Conservation (phyloP, 768 basidiomycete genomes). For the Auricularia cornea region DNA sequence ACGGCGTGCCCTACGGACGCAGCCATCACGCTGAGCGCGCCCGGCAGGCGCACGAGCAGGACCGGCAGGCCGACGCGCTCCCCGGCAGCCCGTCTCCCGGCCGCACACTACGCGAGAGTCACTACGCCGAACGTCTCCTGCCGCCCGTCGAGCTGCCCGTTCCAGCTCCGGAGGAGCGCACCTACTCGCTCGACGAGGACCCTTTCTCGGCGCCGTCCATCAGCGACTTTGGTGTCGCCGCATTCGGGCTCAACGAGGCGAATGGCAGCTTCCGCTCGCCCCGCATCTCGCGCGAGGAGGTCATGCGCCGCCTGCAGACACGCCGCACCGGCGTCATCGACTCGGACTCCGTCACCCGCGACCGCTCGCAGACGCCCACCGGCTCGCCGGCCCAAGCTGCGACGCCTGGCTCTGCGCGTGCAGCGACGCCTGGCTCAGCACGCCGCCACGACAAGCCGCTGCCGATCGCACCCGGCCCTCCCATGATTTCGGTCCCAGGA, state of each 20-base stretch:
- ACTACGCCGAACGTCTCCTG: neutral
- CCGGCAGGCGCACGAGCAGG: neutral
- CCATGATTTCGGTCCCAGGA: neutral
- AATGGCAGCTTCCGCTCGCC: conserved; percentile 3
- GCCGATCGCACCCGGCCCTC: neutral
- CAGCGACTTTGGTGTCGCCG: conserved; percentile 2
- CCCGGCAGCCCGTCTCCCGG: conserved; percentile 1
- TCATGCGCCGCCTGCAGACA: conserved; percentile 10
- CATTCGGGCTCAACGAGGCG: neutral
- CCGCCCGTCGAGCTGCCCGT: neutral
- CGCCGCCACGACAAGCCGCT: neutral
- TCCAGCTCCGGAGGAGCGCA: neutral
- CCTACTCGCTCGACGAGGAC: conserved; percentile 2
- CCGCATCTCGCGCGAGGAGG: conserved; percentile 10
- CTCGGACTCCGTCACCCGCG: neutral
- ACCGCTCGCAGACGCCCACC: too few species aligned
- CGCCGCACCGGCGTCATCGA: conserved; percentile 3
- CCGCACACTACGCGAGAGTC: neutral
- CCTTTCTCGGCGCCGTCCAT: neutral
- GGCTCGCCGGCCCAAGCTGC: neutral
- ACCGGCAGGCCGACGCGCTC: neutral
- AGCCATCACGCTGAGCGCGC: conserved; percentile 51
- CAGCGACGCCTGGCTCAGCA: neutral
- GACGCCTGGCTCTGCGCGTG: neutral
- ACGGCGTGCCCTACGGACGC: conserved; percentile 55